Evolutionary conservation across 306 rosid species (phyloP).

Genomic region (Fragaria ananassa): DNA sequence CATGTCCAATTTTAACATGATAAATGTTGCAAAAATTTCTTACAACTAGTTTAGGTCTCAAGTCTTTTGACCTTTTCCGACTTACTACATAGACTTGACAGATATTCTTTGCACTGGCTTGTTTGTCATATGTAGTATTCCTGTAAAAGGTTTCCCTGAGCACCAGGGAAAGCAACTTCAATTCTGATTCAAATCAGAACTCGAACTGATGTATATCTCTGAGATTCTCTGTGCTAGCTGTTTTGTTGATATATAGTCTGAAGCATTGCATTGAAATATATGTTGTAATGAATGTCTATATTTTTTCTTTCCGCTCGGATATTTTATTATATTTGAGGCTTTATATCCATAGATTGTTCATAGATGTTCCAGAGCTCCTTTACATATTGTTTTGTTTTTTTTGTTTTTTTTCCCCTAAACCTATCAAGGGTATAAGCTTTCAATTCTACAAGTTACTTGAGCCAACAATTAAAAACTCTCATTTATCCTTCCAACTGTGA

Average conservation of each 20-base stretch:
- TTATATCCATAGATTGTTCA: background rate
- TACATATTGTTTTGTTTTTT: too few relatives aligned
- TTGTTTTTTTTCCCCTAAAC: too few relatives aligned
- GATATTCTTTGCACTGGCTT: background rate
- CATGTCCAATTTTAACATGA: background rate
- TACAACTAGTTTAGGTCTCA: background rate
- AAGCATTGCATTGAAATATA: background rate
- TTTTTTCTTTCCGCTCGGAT: background rate
- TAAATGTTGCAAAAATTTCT: background rate
- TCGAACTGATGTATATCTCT: background rate
- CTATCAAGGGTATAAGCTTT: background rate
- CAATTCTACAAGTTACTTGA: background rate
- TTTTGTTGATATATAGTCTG: background rate
- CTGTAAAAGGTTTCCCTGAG: background rate
- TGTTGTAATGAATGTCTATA: background rate
- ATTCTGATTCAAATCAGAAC: background rate
- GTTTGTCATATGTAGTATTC: background rate
- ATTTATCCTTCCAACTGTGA: background rate
- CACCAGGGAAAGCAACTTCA: background rate
- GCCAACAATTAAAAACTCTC: too few relatives aligned
- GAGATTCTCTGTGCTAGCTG: background rate
- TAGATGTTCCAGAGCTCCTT: background rate
- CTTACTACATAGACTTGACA: background rate
- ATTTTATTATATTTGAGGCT: background rate
- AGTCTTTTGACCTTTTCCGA: background rate